Evolutionary conservation across 148 eudicot genomes (phyloP).

Genomic region (Silene latifolia): DNA sequence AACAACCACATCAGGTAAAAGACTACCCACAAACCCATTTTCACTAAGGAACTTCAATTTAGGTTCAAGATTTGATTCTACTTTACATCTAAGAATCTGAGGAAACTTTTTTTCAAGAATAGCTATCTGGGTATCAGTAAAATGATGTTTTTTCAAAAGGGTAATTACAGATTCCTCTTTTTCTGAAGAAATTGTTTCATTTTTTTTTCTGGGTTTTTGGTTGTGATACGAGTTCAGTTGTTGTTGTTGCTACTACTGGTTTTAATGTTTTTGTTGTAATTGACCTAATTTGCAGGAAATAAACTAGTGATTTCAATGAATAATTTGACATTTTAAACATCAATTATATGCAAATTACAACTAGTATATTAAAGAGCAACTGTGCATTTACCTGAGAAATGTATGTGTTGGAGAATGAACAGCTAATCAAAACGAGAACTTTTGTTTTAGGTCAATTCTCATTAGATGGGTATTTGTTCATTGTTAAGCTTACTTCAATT

Average conservation of each 20-base stretch:
- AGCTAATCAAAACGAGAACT: no score
- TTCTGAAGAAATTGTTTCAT: not conserved
- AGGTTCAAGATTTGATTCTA: constrained; percentile 19
- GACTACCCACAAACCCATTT: constrained; percentile 16
- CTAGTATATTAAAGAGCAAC: no score
- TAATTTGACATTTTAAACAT: not conserved
- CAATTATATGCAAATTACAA: no score
- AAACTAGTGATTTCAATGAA: constrained; percentile 2
- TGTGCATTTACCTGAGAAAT: no score
- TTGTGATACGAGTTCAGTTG: not conserved
- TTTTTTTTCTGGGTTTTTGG: not conserved
- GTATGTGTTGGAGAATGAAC: no score
- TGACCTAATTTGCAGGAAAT: constrained; percentile 12
- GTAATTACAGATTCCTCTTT: constrained; percentile 14
- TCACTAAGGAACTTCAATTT: constrained; percentile 17
- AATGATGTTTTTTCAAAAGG: constrained; percentile 16
- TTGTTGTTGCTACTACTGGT: not conserved
- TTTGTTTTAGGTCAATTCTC: no score
- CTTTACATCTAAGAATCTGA: not conserved
- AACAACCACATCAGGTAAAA: not conserved
- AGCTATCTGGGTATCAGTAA: constrained; percentile 24
- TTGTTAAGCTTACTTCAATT: no score
- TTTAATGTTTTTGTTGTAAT: constrained; percentile 8
- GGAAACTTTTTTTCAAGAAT: constrained; percentile 12
- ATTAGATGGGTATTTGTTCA: no score